phyloP scores from a whole-genome alignment of 139 green algal species.

The Eudorina sp. region DNA sequence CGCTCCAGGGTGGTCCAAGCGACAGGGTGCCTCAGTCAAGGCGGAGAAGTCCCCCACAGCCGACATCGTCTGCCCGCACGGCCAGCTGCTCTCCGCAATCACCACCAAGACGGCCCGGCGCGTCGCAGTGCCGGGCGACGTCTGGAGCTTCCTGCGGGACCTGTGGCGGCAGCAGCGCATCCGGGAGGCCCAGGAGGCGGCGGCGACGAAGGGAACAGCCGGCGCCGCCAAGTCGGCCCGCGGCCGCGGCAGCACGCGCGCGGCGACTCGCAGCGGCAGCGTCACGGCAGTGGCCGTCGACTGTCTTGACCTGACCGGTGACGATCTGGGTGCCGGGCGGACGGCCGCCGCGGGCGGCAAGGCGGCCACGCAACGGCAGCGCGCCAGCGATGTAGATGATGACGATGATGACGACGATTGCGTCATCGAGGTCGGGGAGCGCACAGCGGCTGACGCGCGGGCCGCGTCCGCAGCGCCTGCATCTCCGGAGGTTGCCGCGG shows the following conservation, averaged over 20 bases:
- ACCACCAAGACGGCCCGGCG: slow-evolving; percentile 45
- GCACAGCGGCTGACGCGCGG: neutral
- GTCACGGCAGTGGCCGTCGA: neutral
- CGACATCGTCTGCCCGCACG: slow-evolving; percentile 74
- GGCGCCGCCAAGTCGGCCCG: neutral
- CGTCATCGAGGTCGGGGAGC: neutral
- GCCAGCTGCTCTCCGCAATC: slow-evolving; percentile 62
- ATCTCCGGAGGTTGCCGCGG: neutral
- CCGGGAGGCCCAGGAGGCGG: slow-evolving; percentile 46
- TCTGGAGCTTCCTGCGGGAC: slow-evolving; percentile 65
- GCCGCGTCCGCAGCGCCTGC: neutral
- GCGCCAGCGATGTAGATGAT: neutral
- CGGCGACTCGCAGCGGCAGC: neutral
- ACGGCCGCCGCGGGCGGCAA: neutral
- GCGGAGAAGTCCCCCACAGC: slow-evolving; percentile 58
- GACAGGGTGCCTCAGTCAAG: slow-evolving; percentile 22
- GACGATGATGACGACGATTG: slow-evolving; percentile 12
- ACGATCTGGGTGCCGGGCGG: neutral
- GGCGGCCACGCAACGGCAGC: neutral
- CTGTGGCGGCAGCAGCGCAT: slow-evolving; percentile 51
- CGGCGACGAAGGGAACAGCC: neutral
- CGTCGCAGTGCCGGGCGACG: slow-evolving; percentile 55
- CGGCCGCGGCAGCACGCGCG: neutral
- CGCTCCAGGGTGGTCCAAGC: slow-evolving; percentile 33
- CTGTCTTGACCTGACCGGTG: neutral